Percentiles rank a stretch among this genome's conserved stretches.
Conservation (phyloP, 2,329 filamentous ascomycete genomes). For the Lecanoromycetidae sp. region DNA sequence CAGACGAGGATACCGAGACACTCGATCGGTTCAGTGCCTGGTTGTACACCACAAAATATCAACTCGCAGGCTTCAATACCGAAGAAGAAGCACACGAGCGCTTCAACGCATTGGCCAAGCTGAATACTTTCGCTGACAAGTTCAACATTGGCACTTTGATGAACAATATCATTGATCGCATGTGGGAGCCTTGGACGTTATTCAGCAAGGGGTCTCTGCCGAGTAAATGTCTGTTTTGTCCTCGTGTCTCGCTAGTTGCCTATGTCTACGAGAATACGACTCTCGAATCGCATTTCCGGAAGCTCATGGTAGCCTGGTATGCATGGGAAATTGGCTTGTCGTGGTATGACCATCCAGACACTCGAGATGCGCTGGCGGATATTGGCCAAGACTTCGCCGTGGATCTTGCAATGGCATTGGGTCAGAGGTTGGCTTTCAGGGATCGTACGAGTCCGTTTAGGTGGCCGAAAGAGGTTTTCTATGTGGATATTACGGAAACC, state of each 20-base stretch:
- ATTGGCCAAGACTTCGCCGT: not conserved
- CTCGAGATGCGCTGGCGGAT: not conserved
- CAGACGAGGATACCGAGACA: conserved; percentile 8
- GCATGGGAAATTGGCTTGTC: not conserved
- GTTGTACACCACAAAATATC: conserved; percentile 10
- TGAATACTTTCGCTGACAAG: conserved; percentile 5
- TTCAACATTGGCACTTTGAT: not conserved
- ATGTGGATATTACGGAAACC: not conserved
- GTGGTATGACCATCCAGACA: not conserved
- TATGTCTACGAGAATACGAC: conserved; percentile 1
- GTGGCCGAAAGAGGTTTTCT: not conserved
- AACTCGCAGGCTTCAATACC: not conserved
- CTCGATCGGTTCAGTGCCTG: conserved; percentile 15
- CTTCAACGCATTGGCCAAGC: not conserved
- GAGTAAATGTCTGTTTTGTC: not conserved
- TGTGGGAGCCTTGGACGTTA: not conserved
- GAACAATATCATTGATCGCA: not conserved
- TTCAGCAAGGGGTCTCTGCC: not conserved
- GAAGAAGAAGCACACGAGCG: not conserved
- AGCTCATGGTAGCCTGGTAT: not conserved
- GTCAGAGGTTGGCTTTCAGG: not conserved
- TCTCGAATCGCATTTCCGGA: not conserved
- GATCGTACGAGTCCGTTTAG: not conserved
- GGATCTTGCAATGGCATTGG: not conserved
- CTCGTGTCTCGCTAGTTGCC: not conserved